Percentiles rank a stretch among this genome's conserved stretches.
Evolutionary conservation across 2,329 filamentous ascomycete species (phyloP).

Genomic region (Claviceps cyperi): DNA sequence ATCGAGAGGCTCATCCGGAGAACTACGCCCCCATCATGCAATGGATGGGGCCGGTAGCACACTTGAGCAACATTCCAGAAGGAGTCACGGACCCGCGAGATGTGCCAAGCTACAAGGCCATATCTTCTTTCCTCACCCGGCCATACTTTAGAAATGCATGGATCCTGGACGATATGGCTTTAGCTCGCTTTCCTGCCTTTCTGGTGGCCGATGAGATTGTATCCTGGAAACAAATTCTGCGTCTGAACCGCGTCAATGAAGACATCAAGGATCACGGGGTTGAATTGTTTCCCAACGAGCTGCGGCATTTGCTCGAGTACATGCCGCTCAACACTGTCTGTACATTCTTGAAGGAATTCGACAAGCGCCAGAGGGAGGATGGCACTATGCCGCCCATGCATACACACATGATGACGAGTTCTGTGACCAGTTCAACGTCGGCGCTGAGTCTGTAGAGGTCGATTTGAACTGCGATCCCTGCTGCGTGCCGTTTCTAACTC

Average conservation of each 20-base stretch:
- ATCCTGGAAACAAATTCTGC: constrained; percentile 21
- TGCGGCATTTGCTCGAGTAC: constrained; percentile 9
- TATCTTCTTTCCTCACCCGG: constrained; percentile 16
- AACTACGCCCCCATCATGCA: constrained; percentile 19
- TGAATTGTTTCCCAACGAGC: constrained; percentile 15
- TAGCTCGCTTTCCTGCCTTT: constrained; percentile 17
- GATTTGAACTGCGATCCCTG: neutral
- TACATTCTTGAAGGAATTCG: constrained; percentile 8
- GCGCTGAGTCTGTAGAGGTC: neutral
- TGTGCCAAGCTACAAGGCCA: constrained; percentile 11
- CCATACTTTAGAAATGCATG: constrained; percentile 21
- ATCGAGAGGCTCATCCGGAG: constrained; percentile 18
- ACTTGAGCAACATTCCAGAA: constrained; percentile 11
- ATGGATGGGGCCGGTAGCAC: constrained; percentile 16
- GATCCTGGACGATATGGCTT: constrained; percentile 22
- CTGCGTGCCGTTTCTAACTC: neutral
- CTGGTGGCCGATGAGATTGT: constrained; percentile 22
- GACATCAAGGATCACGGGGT: constrained; percentile 21
- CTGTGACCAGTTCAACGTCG: neutral
- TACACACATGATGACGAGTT: neutral
- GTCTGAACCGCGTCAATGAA: constrained; percentile 20
- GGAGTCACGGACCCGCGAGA: constrained; percentile 11
- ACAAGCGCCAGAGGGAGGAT: constrained; percentile 5
- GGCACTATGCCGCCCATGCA: constrained; percentile 3
- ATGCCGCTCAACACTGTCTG: constrained; percentile 9